Percentiles rank a stretch among this genome's conserved stretches.
These are phyloP conservation scores for Podospora comata DNA, from an alignment of 495 filamentous ascomycete species.

Conservation along the genomic window DNA sequence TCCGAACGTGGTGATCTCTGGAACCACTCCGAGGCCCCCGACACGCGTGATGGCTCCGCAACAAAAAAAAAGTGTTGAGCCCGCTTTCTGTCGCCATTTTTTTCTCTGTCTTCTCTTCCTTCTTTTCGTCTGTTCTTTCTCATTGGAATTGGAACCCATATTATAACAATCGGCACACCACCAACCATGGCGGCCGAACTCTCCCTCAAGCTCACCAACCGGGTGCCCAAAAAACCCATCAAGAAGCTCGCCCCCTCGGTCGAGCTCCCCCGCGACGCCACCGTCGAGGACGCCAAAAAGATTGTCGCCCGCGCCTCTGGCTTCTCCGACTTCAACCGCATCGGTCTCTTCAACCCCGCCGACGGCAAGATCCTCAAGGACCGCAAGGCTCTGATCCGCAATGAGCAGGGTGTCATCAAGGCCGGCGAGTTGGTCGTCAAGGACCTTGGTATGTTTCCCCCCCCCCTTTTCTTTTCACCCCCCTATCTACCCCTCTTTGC, in stretches of 20 bases:
- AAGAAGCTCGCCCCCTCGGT: conserved; percentile 67
- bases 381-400: conserved; percentile 51
- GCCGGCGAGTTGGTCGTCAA: conserved; percentile 80
- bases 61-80: conserved; percentile 1
- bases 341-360: conserved; percentile 69
- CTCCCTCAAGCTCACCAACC: conserved; percentile 44
- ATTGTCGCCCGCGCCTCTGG: conserved; percentile 44
- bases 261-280: conserved; percentile 56
- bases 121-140: background rate
- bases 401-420: conserved; percentile 62
- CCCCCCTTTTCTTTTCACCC: conserved; percentile 2
- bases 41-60: background rate
- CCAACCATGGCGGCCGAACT: conserved; percentile 35
- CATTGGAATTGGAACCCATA: background rate
- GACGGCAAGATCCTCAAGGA: conserved; percentile 60
- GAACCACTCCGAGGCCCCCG: conserved; percentile 2
- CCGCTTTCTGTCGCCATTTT: background rate
- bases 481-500: background rate
- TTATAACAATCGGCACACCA: background rate
- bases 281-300: conserved; percentile 57
- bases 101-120: background rate
- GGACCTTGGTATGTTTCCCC: conserved; percentile 69
- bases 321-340: conserved; percentile 56
- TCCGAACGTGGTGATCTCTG: background rate
- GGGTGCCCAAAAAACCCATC: conserved; percentile 57